A percentile compares a stretch with the other conserved stretches of the same genome.
Conservation (phyloP, 306 rosid species). For the Glycine latifolia region DNA sequence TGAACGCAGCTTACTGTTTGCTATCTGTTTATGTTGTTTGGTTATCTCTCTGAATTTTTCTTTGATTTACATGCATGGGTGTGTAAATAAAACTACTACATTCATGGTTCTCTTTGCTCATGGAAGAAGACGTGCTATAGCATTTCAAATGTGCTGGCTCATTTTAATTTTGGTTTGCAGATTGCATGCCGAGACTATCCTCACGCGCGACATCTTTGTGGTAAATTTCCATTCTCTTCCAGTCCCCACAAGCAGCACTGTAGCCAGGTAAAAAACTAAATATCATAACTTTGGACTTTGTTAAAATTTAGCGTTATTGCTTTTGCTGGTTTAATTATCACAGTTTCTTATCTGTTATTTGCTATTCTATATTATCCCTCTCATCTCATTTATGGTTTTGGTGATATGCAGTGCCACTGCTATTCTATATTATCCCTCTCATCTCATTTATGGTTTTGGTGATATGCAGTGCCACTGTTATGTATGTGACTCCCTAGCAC, state of each 20-base stretch:
- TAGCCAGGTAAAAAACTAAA: slow-evolving; percentile 55
- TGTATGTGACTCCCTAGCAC: slow-evolving; percentile 80
- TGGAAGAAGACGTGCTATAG: slow-evolving; percentile 25
- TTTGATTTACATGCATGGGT: neutral
- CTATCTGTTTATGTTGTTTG: slow-evolving; percentile 1
- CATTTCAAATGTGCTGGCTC: slow-evolving; percentile 30
- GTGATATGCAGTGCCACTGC: slow-evolving; percentile 85
- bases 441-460: slow-evolving; percentile 39
- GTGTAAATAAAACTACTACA: neutral
- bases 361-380: slow-evolving; percentile 23
- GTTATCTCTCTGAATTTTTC: neutral
- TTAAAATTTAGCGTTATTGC: slow-evolving; percentile 15
- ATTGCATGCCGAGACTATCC: slow-evolving; percentile 90
- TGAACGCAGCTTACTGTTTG: slow-evolving; percentile 10
- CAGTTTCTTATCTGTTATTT: slow-evolving; percentile 19
- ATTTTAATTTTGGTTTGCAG: slow-evolving; percentile 56
- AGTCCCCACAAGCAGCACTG: slow-evolving; percentile 72
- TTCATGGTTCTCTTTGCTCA: slow-evolving; percentile 11
- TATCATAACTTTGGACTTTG: slow-evolving; percentile 27
- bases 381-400: slow-evolving; percentile 36
- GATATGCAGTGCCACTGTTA: slow-evolving; percentile 88
- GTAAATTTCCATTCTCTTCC: slow-evolving; percentile 68
- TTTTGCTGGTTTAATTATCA: neutral
- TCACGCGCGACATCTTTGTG: slow-evolving; percentile 83
- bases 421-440: slow-evolving; percentile 44